A percentile compares a stretch with the other conserved stretches of the same genome.
Conservation (phyloP, 495 filamentous ascomycete genomes). For the Penicillium atrosanguineum region DNA sequence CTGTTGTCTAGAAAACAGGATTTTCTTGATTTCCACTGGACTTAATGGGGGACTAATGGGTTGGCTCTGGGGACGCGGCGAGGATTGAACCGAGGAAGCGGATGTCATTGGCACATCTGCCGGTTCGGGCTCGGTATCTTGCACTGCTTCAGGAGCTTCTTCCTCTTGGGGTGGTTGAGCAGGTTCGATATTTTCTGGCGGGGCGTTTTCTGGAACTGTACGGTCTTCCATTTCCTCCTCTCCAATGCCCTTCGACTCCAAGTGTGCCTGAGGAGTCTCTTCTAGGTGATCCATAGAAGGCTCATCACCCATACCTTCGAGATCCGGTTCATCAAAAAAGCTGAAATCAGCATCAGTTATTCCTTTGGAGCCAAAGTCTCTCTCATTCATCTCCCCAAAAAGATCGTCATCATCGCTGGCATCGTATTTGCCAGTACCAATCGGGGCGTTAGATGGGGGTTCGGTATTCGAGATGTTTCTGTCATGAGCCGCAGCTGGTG, state of each 20-base stretch:
- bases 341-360: conserved; percentile 87
- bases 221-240: conserved; percentile 3
- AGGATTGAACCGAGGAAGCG: conserved; percentile 9
- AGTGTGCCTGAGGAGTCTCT: conserved; percentile 9
- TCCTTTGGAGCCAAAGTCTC: conserved; percentile 77
- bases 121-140: not conserved
- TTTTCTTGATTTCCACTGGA: conserved; percentile 48
- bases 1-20: conserved; percentile 37
- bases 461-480: conserved; percentile 19
- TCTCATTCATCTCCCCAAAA: conserved; percentile 68
- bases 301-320: conserved; percentile 31
- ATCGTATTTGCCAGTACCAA: conserved; percentile 46
- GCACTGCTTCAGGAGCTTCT: not conserved
- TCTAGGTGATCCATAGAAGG: conserved; percentile 7
- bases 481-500: conserved; percentile 13
- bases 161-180: not conserved
- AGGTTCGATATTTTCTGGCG: not conserved
- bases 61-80: conserved; percentile 23
- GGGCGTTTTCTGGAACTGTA: not conserved
- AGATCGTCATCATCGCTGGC: conserved; percentile 58
- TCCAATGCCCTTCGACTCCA: conserved; percentile 10
- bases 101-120: conserved; percentile 6
- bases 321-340: conserved; percentile 73
- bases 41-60: conserved; percentile 51
- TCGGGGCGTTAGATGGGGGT: conserved; percentile 23